Percentiles rank a stretch among this genome's conserved stretches.
Evolutionary conservation across 1,139 yeast genomes (phyloP).

Genomic region (Nadsonia commutata): DNA sequence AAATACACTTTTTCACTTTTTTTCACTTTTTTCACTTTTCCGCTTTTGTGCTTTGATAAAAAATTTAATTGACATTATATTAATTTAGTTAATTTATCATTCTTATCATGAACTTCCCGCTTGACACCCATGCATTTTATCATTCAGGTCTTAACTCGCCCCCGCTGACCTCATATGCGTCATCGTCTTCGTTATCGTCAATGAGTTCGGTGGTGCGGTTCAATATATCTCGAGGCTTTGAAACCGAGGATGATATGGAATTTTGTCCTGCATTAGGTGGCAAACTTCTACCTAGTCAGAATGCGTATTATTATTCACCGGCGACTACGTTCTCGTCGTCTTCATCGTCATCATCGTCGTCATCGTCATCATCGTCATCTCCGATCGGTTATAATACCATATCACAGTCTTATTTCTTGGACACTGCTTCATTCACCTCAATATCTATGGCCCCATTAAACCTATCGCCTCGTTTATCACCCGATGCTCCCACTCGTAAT

Average conservation of each 20-base stretch:
- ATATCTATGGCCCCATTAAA: conserved; percentile 2
- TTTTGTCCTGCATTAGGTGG: conserved; percentile 30
- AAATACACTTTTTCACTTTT: no score
- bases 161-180: conserved; percentile 3
- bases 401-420: no score
- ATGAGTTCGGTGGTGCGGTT: conserved; percentile 25
- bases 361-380: conserved; percentile 1
- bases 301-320: conserved; percentile 4
- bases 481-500: not conserved
- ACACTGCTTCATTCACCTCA: conserved; percentile 1
- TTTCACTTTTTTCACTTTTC: not conserved
- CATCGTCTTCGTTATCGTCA: not conserved
- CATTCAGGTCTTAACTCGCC: not conserved
- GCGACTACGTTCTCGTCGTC: conserved; percentile 4
- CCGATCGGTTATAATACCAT: no score
- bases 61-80: no score
- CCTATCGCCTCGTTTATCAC: not conserved
- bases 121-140: no score
- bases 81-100: no score
- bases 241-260: conserved; percentile 54
- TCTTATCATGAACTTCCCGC: no score
- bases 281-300: conserved; percentile 2
- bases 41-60: not conserved
- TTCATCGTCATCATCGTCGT: conserved; percentile 7
- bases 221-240: conserved; percentile 55